A percentile compares a stretch with the other conserved stretches of the same genome.
These are phyloP conservation scores for Fomitiporia mediterranea DNA, from an alignment of 1,284 basidiomycete species.

Conservation along the genomic window DNA sequence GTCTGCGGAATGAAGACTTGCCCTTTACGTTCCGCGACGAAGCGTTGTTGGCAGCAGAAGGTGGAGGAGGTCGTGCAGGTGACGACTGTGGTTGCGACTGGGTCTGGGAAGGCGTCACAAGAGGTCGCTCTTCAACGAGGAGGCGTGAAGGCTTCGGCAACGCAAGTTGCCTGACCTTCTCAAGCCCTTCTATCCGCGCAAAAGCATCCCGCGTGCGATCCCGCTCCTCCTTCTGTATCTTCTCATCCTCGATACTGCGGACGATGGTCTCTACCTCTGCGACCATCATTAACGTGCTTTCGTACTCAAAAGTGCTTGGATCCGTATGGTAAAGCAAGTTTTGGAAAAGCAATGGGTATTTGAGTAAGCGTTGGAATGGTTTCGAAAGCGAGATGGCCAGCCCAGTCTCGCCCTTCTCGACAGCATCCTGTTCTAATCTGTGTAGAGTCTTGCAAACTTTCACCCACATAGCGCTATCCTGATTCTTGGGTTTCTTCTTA, in stretches of 20 bases:
- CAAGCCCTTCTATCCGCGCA: slow-evolving; percentile 92
- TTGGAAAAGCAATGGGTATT: slow-evolving; percentile 96
- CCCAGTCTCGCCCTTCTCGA: slow-evolving; percentile 87
- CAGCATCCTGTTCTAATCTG: slow-evolving; percentile 74
- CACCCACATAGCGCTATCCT: slow-evolving; percentile 71
- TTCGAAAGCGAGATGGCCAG: slow-evolving; percentile 93
- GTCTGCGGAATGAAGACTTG: slow-evolving; percentile 77
- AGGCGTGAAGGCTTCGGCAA: slow-evolving; percentile 85
- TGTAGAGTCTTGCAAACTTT: slow-evolving; percentile 69
- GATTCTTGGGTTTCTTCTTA: slow-evolving; percentile 73
- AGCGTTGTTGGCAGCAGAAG: slow-evolving; percentile 43
- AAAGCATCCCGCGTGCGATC: slow-evolving; percentile 93
- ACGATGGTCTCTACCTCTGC: slow-evolving; percentile 96
- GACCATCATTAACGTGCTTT: slow-evolving; percentile 93
- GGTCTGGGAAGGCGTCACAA: slow-evolving; percentile 31
- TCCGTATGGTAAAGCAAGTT: slow-evolving; percentile 97
- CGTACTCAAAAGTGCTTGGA: slow-evolving; percentile 95
- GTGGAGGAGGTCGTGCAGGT: slow-evolving; percentile 48
- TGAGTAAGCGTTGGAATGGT: slow-evolving; percentile 94
- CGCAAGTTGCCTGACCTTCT: slow-evolving; percentile 83
- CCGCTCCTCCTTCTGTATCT: slow-evolving; percentile 92
- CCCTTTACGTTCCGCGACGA: slow-evolving; percentile 49
- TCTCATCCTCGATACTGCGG: slow-evolving; percentile 95
- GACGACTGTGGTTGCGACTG: slow-evolving; percentile 33
- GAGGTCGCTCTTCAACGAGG: slow-evolving; percentile 77